Base-by-base conservation (phyloP, 2,329 filamentous ascomycete genomes). In the Madurella fahalii region DNA sequence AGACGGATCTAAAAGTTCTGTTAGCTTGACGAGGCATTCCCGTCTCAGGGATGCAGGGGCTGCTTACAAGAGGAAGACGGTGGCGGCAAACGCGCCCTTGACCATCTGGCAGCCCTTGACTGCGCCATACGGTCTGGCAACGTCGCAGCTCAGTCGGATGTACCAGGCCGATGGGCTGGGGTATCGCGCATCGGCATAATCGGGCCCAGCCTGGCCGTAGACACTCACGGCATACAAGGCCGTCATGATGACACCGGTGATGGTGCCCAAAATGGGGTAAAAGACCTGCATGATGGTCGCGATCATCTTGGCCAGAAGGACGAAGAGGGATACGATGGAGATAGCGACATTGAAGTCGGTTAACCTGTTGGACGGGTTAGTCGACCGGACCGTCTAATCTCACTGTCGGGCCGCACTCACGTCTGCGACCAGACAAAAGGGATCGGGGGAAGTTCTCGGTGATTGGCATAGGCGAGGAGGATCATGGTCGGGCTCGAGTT, bases 281-380 rank as follows among this genome's bases (percentile, higher is more conserved):
- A 84, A 90, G 64, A 85, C 73, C 67, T 86, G 83, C 78, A 91
- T 83, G 64, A 89, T 82, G 71, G 81, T 85, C 64, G 81, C 77
- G 58, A 87, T 81, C 59, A 81, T 77, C 74, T 90, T 91, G 68
- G 79, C 75, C 43, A 92, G 78, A 58, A 90, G 79, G 67, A 90
- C 77, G 74, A 93, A 93, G 68, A 89, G 85, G 54, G 83, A 85
- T 51, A 90, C 75, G 61, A 93, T 80, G 39, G 87, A 86, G 62
- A 91, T 86, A 66, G 86, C 85, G 62, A 91, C 82, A 65, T 92
- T 90, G 73, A 82, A 90, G 62, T 86, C 77, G 46, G 88, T 90
- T 58, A 90, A 75, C 53, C 88, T 92, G 65, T n/a, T 18, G 41
- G n/a, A 18, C n/a, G 46, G 46, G 44, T 55, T 44, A 51, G 56